phyloP scores from a whole-genome alignment of 2,329 filamentous ascomycete species.

The Xylaria sp. region DNA sequence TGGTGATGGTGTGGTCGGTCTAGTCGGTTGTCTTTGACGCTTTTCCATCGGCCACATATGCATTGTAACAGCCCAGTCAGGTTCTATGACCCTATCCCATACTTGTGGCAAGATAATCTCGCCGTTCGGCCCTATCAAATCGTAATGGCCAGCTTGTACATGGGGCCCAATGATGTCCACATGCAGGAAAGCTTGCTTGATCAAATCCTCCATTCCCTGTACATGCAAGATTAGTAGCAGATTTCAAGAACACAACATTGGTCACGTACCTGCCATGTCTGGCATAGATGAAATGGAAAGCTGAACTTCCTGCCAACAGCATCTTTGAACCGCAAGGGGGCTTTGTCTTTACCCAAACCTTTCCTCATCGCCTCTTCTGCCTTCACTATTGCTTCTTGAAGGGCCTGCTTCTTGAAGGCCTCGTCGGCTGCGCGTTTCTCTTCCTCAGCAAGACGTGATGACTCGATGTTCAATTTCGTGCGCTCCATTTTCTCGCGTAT shows the following conservation, averaged over 20 bases:
- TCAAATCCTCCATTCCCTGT: constrained; percentile 83
- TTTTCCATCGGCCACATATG: constrained; percentile 67
- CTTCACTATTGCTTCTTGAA: constrained; percentile 53
- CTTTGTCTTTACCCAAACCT: constrained; percentile 63
- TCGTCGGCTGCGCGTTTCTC: constrained; percentile 57
- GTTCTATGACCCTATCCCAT: constrained; percentile 81
- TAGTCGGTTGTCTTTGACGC: no score
- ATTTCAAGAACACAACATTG: background rate
- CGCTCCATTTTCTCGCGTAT: constrained; percentile 44
- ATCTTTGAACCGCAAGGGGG: constrained; percentile 88
- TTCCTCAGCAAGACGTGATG: constrained; percentile 43
- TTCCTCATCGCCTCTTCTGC: constrained; percentile 50
- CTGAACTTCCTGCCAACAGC: constrained; percentile 89
- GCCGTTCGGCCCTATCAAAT: constrained; percentile 76
- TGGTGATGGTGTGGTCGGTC: no score
- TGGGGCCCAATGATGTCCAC: constrained; percentile 77
- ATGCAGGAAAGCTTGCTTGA: constrained; percentile 83
- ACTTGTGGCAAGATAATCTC: constrained; percentile 82
- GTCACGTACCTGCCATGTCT: constrained; percentile 75
- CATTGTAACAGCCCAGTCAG: constrained; percentile 74
- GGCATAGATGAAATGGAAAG: constrained; percentile 85
- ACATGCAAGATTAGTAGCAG: constrained; percentile 1
- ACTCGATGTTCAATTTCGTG: constrained; percentile 19
- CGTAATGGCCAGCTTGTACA: constrained; percentile 79
- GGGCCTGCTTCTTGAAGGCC: constrained; percentile 54